Evolutionary conservation across 1,284 basidiomycete genomes (phyloP).

Genomic region (Peniophora sp.): DNA sequence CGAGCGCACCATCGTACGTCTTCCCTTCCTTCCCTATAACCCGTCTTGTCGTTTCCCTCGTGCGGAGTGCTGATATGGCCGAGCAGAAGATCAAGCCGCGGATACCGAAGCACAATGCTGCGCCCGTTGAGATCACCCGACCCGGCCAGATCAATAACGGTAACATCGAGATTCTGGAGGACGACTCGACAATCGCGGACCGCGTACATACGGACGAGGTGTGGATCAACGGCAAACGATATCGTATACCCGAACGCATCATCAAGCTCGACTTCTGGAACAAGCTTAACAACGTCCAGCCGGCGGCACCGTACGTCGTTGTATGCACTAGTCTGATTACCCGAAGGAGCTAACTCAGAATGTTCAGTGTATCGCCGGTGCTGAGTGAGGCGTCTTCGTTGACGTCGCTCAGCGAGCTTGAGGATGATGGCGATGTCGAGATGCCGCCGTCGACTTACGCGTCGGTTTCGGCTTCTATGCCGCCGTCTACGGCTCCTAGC

Average conservation of each 20-base stretch:
- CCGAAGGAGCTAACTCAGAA: background rate
- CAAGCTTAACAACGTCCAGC: constrained; percentile 51
- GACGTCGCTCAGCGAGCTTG: constrained; percentile 67
- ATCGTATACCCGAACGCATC: constrained; percentile 89
- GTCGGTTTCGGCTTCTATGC: background rate
- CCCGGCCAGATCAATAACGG: constrained; percentile 81
- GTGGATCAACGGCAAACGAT: constrained; percentile 77
- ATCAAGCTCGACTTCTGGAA: constrained; percentile 96
- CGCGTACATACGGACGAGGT: constrained; percentile 66
- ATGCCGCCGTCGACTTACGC: constrained; percentile 11
- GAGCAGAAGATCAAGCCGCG: constrained; percentile 59
- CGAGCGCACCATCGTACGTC: constrained; percentile 66
- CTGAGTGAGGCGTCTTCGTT: constrained; percentile 59
- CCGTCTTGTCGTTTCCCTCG: background rate
- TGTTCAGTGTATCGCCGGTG: constrained; percentile 34
- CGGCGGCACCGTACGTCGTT: constrained; percentile 30
- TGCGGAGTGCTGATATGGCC: too few species aligned
- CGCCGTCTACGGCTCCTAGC: background rate
- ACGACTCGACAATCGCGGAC: constrained; percentile 34
- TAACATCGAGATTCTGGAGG: constrained; percentile 81
- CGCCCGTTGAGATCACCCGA: constrained; percentile 64
- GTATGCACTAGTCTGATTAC: background rate
- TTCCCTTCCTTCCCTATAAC: background rate
- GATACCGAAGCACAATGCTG: constrained; percentile 60
- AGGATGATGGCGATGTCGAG: constrained; percentile 41